Evolutionary conservation across 2,329 filamentous ascomycete species (phyloP), one percentile per base, ranked within the genome.

Genomic region (Arthrobotrys sinensis): DNA sequence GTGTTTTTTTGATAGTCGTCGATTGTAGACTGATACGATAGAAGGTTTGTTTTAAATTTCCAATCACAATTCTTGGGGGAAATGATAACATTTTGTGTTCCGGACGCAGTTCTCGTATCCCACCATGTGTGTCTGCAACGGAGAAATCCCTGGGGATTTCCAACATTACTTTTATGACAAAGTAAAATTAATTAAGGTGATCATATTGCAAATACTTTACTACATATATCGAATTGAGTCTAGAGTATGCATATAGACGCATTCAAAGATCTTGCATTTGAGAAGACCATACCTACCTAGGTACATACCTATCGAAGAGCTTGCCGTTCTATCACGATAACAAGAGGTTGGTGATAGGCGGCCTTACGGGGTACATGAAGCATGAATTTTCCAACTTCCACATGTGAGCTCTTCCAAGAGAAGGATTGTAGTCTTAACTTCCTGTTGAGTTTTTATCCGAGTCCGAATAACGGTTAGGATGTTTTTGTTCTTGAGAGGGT

Each of bases 371-470:
- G 24, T 57, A 28, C 38, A 65, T 34, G 28, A 46, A 11, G 40
- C 60, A 50, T 36, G 40, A 34, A 57, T 60, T 55, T 55, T 19
- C 32, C 73, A 77, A 43, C 73, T 77, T 77, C 73, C 73, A 50
- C 16, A 77, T 77, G 43, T 24, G 62, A 71, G 40, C 28, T 65
- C 34, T 40, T 66, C 72, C 62, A 65, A 63, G 67, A 57, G 11
- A 50, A 28, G 19, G 12, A 40, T 43, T 40, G 34, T 16, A 60
- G 55, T 71, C 34, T 50, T 21, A 77, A 63, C 73, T 77, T 62
- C 73, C 73, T 71, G 36, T 70, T 71, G 62, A 68, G 73, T 62
- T 52, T 52, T 60, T 63, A 40, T 45, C 55, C 52, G 46, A 63
- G 50, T 48, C 45, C 34, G 43, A 40, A 34, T 21, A 52, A 50